These are phyloP conservation scores for Citeromyces hawaiiensis DNA, from an alignment of 1,139 yeast species.

Conservation along the genomic window DNA sequence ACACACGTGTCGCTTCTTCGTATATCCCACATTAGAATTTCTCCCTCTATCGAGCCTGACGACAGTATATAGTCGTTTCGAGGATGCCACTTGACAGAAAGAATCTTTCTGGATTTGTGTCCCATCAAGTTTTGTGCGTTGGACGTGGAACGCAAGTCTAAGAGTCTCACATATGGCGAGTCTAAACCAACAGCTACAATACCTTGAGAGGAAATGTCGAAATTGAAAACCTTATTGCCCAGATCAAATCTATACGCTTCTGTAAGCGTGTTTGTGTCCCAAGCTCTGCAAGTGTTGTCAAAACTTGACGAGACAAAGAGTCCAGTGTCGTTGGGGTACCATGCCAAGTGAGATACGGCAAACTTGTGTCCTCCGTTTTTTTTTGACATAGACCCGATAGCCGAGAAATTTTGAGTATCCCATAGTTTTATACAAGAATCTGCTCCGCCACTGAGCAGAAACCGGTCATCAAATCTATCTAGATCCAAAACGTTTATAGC, in stretches of 20 bases:
- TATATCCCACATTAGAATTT: conserved; percentile 61
- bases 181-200: conserved; percentile 62
- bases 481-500: conserved; percentile 56
- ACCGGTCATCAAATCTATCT: conserved; percentile 37
- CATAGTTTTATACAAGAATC: conserved; percentile 61
- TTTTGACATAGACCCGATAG: conserved; percentile 32
- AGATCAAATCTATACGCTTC: conserved; percentile 55
- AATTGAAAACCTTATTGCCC: conserved; percentile 34
- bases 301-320: conserved; percentile 75
- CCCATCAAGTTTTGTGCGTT: conserved; percentile 49
- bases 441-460: conserved; percentile 60
- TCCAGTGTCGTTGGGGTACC: conserved; percentile 91
- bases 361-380: conserved; percentile 42
- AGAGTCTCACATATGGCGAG: conserved; percentile 51
- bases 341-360: conserved; percentile 61
- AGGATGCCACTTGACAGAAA: conserved; percentile 73
- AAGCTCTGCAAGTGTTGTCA: conserved; percentile 64
- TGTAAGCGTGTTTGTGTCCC: conserved; percentile 61
- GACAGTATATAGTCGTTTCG: conserved; percentile 45
- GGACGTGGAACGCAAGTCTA: conserved; percentile 63
- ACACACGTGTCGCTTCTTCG: conserved; percentile 56
- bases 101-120: conserved; percentile 43
- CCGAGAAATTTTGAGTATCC: conserved; percentile 24
- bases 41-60: conserved; percentile 70
- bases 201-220: conserved; percentile 30